Base-by-base conservation (phyloP, 2,329 filamentous ascomycete species). In the Simplicillium aogashimaense region DNA sequence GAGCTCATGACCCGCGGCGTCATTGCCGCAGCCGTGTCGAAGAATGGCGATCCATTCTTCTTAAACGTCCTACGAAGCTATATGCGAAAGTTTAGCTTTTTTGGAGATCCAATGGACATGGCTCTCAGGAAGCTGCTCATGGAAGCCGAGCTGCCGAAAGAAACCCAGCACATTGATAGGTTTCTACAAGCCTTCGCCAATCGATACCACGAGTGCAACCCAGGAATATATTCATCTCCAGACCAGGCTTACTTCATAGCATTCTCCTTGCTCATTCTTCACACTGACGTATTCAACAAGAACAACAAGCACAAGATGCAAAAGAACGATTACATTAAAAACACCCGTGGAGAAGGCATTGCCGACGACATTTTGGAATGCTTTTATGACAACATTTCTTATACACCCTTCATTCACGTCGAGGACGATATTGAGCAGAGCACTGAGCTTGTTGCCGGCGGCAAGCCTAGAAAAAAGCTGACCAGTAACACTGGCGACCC, bases 221-320 rank as follows among this genome's bases (percentile, higher is more conserved):
- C 92, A 3, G 90, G 92, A 31, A 94, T 98, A 44, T 98, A 94
- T 61, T 76, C 83, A 17, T 82, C 81, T 29, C 79, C 88, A 51
- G 92, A 97, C 54, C 87, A 95, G 63, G 89, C 92, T n/a, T 95
- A 97, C 59, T 95, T 97, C 53, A 90, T 97, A 47, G 88, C 90
- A 13, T 98, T 98, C 57, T 97, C 90, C 2, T 79, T 98, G 42
- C 76, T 98, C 44, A 95, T 98, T 50, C 70, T 98, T 29, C 92
- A 98, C 53, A 97, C 92, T 0, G 92, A 98, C 56, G 86, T 94
- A n/a, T 97, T 97, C 76, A 98, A 98, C 70, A 95, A 94, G 64
- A 98, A 97, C 67, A 97, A 97, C 66, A 97, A 97, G 65, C 78
- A 92, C 60, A 98, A 98, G 63, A 98, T 98, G 92, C 88, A 94